Percentiles rank a stretch among this genome's conserved stretches.
Evolutionary conservation across 768 basidiomycete genomes (phyloP).

Genomic region (Suillus variegatus): DNA sequence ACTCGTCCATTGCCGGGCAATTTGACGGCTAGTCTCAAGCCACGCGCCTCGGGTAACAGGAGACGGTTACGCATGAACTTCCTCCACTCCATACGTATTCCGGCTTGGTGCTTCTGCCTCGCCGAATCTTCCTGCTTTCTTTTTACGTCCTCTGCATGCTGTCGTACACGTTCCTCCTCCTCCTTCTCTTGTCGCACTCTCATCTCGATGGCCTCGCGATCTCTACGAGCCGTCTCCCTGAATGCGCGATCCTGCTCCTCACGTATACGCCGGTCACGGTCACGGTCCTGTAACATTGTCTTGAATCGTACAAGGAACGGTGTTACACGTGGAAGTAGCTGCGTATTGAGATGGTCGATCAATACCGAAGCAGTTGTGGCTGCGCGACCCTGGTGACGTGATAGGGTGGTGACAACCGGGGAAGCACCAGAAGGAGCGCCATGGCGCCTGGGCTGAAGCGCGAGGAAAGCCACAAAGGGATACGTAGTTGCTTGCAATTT

Average conservation of each 20-base stretch:
- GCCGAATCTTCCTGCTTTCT: conserved; percentile 39
- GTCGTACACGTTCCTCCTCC: conserved; percentile 35
- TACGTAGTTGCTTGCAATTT: conserved; percentile 88
- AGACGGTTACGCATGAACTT: conserved; percentile 57
- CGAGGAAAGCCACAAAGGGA: conserved; percentile 90
- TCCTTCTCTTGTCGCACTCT: conserved; percentile 48
- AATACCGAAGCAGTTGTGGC: conserved; percentile 68
- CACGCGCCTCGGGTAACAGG: conserved; percentile 32
- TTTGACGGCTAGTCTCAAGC: conserved; percentile 52
- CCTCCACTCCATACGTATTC: conserved; percentile 54
- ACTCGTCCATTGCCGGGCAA: conserved; percentile 57
- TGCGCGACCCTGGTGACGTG: conserved; percentile 76
- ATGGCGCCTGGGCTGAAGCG: conserved; percentile 74
- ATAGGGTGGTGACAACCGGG: conserved; percentile 75
- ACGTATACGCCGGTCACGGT: conserved; percentile 61
- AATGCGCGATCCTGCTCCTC: conserved; percentile 86
- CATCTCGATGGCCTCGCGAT: conserved; percentile 66
- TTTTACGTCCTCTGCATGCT: conserved; percentile 35
- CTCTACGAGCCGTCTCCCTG: conserved; percentile 59
- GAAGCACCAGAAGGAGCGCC: conserved; percentile 34
- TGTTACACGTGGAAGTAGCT: conserved; percentile 78
- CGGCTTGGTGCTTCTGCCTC: conserved; percentile 36
- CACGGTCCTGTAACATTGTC: conserved; percentile 48
- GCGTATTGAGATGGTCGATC: conserved; percentile 62
- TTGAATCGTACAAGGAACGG: conserved; percentile 73